phyloP scores from a whole-genome alignment of 148 eudicot genomes.

The Chenopodium quinoa region DNA sequence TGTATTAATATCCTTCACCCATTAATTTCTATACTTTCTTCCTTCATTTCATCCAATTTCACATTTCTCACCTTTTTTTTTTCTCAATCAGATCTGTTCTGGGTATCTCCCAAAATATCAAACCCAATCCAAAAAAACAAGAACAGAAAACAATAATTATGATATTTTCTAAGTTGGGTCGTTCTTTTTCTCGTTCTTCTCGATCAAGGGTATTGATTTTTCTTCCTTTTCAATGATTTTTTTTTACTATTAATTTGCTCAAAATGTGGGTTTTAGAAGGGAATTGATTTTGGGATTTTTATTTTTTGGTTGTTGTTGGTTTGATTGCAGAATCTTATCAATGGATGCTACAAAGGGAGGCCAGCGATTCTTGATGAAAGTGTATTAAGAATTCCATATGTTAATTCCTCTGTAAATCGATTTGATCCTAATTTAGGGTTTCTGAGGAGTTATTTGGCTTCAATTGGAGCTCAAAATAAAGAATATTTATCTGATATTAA shows the following conservation, averaged over 20 bases:
- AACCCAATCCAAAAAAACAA: not conserved
- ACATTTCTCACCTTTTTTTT: not conserved
- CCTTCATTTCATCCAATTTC: not conserved
- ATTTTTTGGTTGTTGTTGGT: not conserved
- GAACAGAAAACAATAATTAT: constrained; percentile 17
- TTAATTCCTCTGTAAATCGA: constrained; percentile 20
- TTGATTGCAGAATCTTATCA: constrained; percentile 53
- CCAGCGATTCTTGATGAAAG: constrained; percentile 28
- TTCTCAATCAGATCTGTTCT: constrained; percentile 27
- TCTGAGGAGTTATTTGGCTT: constrained; percentile 61
- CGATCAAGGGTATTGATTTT: constrained; percentile 39
- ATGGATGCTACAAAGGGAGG: constrained; percentile 44
- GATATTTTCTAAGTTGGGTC: constrained; percentile 50
- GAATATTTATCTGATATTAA: constrained; percentile 45
- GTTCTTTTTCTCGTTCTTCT: constrained; percentile 50
- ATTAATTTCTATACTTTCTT: not conserved
- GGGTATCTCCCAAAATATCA: constrained; percentile 9
- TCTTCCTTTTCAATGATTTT: not conserved
- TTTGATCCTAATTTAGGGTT: constrained; percentile 52
- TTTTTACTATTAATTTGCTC: not conserved
- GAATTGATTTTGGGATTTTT: constrained; percentile 10
- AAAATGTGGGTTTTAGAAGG: not conserved
- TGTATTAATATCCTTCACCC: constrained; percentile 29
- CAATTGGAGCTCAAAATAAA: constrained; percentile 42
- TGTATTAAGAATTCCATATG: constrained; percentile 22